A percentile compares a stretch with the other conserved stretches of the same genome.
Conservation (phyloP, 257 asterid genomes). For the Nicotiana tabacum region DNA sequence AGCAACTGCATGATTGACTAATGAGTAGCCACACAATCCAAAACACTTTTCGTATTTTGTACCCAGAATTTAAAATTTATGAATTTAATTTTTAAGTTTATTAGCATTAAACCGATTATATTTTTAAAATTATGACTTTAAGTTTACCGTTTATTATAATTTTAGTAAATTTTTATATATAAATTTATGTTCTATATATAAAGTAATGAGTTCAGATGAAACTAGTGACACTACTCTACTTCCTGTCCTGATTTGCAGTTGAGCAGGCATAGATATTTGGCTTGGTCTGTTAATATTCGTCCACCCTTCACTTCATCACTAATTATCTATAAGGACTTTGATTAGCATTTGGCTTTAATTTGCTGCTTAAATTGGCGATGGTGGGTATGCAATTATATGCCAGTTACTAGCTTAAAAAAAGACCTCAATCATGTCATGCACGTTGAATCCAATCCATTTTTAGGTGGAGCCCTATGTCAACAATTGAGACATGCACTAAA, state of each 20-base stretch:
- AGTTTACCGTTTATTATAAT: no score
- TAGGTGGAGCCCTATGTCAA: background rate
- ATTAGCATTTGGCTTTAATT: background rate
- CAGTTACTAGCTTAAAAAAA: background rate
- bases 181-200: no score
- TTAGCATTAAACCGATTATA: no score
- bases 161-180: no score
- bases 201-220: no score
- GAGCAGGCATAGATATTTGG: background rate
- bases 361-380: background rate
- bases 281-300: background rate
- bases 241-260: background rate
- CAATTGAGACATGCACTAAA: no score
- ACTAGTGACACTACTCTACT: no score
- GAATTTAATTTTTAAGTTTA: no score
- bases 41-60: background rate
- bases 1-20: background rate
- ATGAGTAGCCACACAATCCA: background rate
- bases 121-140: no score
- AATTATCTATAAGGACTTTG: background rate
- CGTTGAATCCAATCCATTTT: conserved; percentile 1
- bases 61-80: no score
- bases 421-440: background rate
- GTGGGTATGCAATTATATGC: background rate
- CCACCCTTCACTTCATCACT: background rate